Conservation (phyloP, 2,329 filamentous ascomycete genomes). For the Scopulariopsis brevicaulis region DNA sequence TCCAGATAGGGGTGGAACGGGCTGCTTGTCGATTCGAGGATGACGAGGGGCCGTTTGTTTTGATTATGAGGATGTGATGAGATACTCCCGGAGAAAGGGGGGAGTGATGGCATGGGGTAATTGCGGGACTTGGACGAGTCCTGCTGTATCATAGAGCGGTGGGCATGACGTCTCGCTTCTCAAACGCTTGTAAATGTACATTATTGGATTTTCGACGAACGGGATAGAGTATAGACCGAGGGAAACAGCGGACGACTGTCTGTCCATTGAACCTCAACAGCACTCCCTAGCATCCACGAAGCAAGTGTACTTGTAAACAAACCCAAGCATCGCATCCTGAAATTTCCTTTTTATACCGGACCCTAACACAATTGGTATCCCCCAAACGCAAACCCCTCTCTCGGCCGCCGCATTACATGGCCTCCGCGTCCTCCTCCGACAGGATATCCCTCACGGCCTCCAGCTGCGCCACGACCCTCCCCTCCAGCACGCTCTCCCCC, state of each 20-base stretch:
- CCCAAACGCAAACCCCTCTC: neutral
- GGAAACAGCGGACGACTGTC: neutral
- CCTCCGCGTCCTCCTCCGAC: slow-evolving; percentile 25
- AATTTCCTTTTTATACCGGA: neutral
- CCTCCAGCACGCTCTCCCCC: slow-evolving; percentile 57
- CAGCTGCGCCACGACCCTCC: slow-evolving; percentile 62
- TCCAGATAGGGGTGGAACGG: neutral
- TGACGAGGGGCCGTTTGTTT: neutral
- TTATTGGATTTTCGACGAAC: neutral
- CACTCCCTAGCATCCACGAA: neutral
- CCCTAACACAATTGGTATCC: neutral
- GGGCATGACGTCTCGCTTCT: neutral
- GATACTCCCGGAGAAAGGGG: neutral
- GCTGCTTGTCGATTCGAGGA: neutral
- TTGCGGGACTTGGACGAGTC: neutral
- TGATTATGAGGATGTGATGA: neutral
- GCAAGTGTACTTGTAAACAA: neutral
- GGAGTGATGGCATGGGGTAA: neutral
- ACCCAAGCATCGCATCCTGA: neutral
- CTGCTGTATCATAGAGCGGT: neutral
- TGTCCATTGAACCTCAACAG: neutral
- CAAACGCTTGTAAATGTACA: neutral
- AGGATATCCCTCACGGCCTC: slow-evolving; percentile 46
- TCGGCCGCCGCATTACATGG: neutral
- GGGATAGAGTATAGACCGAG: neutral